Conservation (phyloP, 768 basidiomycete genomes). For the Russula compacta region DNA sequence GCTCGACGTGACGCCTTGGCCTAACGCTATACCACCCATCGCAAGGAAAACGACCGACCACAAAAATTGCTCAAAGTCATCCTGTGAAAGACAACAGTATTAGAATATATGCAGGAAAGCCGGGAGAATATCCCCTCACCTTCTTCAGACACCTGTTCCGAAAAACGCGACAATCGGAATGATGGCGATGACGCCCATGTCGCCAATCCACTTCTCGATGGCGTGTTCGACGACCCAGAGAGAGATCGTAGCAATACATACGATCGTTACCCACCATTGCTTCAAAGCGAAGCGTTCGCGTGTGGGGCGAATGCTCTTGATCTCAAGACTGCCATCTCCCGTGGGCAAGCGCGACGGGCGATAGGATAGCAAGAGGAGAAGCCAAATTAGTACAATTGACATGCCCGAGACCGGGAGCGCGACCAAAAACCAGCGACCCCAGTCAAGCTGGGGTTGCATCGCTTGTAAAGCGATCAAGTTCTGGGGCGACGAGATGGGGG, state of each 20-base stretch:
- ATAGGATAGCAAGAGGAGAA: conserved; percentile 77
- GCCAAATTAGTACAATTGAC: conserved; percentile 88
- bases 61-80: conserved; percentile 89
- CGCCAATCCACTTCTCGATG: conserved; percentile 71
- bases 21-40: conserved; percentile 96
- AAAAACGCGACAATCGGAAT: conserved; percentile 92
- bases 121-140: conserved; percentile 36
- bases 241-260: conserved; percentile 76
- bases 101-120: background rate
- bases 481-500: conserved; percentile 96
- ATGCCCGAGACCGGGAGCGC: conserved; percentile 83
- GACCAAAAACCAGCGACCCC: conserved; percentile 91
- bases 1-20: conserved; percentile 84
- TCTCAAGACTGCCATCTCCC: conserved; percentile 69
- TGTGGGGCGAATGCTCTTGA: conserved; percentile 76
- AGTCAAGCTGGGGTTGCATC: conserved; percentile 81
- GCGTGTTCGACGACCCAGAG: conserved; percentile 85
- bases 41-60: conserved; percentile 95
- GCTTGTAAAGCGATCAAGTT: conserved; percentile 86
- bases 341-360: conserved; percentile 61
- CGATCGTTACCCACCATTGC: conserved; percentile 84
- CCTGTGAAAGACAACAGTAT: conserved; percentile 35
- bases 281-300: conserved; percentile 72
- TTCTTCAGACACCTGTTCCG: conserved; percentile 90
- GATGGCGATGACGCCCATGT: conserved; percentile 97